Conservation (phyloP, 1,139 yeast genomes). For the Pichia sorboxylosa region DNA sequence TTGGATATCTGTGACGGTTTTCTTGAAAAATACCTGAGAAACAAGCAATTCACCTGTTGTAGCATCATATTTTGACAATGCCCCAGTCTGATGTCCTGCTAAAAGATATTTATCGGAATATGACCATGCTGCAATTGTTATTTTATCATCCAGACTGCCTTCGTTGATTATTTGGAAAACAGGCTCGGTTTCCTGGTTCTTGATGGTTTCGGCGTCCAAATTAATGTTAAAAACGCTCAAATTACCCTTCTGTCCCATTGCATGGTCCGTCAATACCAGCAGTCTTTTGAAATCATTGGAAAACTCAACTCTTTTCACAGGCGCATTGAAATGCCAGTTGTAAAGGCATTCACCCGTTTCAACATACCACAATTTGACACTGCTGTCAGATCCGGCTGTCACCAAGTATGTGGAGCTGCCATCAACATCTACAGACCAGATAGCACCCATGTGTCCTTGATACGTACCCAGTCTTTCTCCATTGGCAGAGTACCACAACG, state of each 20-base stretch:
- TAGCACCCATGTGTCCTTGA: slow-evolving; percentile 84
- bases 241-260: slow-evolving; percentile 83
- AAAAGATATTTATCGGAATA: slow-evolving; percentile 62
- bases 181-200: slow-evolving; percentile 40
- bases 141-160: slow-evolving; percentile 50
- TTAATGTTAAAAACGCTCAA: slow-evolving; percentile 55
- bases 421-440: slow-evolving; percentile 90
- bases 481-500: slow-evolving; percentile 88
- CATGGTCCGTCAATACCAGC: slow-evolving; percentile 79
- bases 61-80: slow-evolving; percentile 69
- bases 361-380: slow-evolving; percentile 77
- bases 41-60: slow-evolving; percentile 58
- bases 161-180: slow-evolving; percentile 40
- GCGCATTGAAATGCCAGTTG: slow-evolving; percentile 70
- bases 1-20: slow-evolving; percentile 77
- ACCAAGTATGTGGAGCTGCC: slow-evolving; percentile 53
- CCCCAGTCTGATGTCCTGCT: slow-evolving; percentile 85
- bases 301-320: slow-evolving; percentile 85
- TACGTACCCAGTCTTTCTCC: slow-evolving; percentile 96
- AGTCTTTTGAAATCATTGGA: slow-evolving; percentile 61
- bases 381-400: slow-evolving; percentile 88
- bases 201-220: slow-evolving; percentile 23
- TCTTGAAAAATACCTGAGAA: slow-evolving; percentile 56
- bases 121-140: slow-evolving; percentile 84
- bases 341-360: slow-evolving; percentile 65